Base-by-base conservation (phyloP, 176 grass and related monocot genomes). In the Echinochloa phyllopogon region DNA sequence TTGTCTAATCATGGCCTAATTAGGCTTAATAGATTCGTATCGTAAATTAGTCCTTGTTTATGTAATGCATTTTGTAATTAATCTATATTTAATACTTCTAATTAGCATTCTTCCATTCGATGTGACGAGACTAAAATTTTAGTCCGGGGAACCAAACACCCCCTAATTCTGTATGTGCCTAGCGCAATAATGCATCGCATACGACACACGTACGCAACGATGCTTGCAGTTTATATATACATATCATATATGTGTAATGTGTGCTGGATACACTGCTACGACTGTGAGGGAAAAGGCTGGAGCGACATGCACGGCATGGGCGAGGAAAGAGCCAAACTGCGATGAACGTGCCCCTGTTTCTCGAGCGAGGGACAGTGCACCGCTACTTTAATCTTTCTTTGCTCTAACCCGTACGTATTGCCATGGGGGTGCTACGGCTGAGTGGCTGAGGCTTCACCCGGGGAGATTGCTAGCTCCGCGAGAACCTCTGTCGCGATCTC, bases 281-380 rank as follows among this genome's bases (percentile, higher is more conserved):
- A 76, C 41, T 39, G 23, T 2, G 43, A 41, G 51, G 51, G 15
- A 3, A 15, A 56, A 18, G 52, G 49, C 17, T 75, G 72, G 72
- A 39, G 38, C 49, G 23, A 9, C 43, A 27, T 27, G 49, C 49
- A 36, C 36, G 20, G 29, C 17, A 57, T 75, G 50, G 70, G 45
- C 45, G 45, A 51, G 70, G 70, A 74, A 50, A 9, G 70, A 74
- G 44, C 45, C 70, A 74, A 74, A 51, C 37, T 51, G 45, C 7
- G 25, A 15, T 4, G 77, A 80, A 67, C 77, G 43, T 80, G 77
- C 25, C 7, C 43, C 17, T 79, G 76, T 65, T 80, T n/a, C 77
- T 80, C 20, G 0, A 10, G 45, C 0, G 11, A 66, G 77, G 29
- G 62, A 52, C 77, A 80, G 25, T 0, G 61, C 42, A 64, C 8